Evolutionary conservation across 2,329 filamentous ascomycete genomes (phyloP), one percentile per base, ranked within the genome.

Genomic region (Monilinia fructicola): DNA sequence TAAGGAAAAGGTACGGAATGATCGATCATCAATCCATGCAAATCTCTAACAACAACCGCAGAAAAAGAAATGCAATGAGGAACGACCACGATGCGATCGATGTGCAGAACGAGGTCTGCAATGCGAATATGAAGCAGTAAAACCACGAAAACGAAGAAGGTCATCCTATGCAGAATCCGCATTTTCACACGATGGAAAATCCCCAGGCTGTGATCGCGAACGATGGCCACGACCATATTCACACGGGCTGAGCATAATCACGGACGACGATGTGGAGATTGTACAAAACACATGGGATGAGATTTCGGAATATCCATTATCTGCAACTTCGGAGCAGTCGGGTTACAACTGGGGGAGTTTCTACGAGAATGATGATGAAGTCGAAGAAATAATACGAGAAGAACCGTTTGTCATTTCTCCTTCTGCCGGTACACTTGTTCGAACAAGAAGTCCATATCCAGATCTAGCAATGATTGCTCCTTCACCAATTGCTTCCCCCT

Each of bases 51-150:
- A 48, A 28, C 18, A 38, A 28, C 31, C 42, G 21, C 68, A 76
- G 74, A 76, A 76, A 68, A 76, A 76, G 71, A 76, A 76, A 68
- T 76, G 75, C 44, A 75, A 76, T 69, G 75, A 76, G 54, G 66
- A 69, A 61, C 71, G 73, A 28, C 75, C 75, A 2, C 68, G 68
- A 55, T 76, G 75, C 69, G 73, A 76, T 67, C 71, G 75, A 46
- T 76, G 75, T 59, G 66, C 59, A 9, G 74, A 76, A 64, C 68
- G 71, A 53, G 67, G 69, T 14, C 65, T 75, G 21, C 53, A 70
- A 63, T 76, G 75, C 69, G 73, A 73, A 69, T 76, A 76, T 69
- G 75, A 76, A 60, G 67, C 72, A 5, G 73, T 75, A 38, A 76
- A 76, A 58, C 74, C 74, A 31, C 72, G 71, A 68, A 60, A 68